phyloP scores from a whole-genome alignment of 2,329 filamentous ascomycete genomes.

The Paecilomyces formosus region DNA sequence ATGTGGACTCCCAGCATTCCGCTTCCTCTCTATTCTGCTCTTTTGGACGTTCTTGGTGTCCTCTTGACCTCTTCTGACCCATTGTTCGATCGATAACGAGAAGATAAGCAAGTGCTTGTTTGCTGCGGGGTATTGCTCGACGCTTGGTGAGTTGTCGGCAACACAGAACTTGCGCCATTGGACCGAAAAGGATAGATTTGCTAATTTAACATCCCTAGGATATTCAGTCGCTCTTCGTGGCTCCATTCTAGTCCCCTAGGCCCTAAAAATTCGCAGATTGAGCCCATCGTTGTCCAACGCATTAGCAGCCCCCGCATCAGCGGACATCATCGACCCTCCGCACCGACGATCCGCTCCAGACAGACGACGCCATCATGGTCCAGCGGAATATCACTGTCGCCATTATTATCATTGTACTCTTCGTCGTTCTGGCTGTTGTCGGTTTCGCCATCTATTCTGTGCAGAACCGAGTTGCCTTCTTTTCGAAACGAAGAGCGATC shows the following conservation, averaged over 20 bases:
- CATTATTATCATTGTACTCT: constrained; percentile 43
- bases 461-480: constrained; percentile 24
- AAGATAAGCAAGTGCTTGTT: background rate
- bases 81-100: background rate
- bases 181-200: background rate
- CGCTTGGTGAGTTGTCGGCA: background rate
- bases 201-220: background rate
- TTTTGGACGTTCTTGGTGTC: background rate
- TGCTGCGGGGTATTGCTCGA: background rate
- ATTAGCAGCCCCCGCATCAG: background rate
- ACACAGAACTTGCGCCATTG: background rate
- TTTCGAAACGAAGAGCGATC: constrained; percentile 16
- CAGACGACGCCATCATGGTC: constrained; percentile 24
- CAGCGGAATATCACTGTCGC: constrained; percentile 42
- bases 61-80: background rate
- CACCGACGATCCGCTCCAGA: background rate
- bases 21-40: background rate
- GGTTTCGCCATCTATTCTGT: constrained; percentile 31
- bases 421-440: constrained; percentile 37
- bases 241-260: background rate
- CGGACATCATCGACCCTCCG: background rate
- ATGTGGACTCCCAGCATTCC: background rate
- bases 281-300: background rate
- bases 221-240: background rate
- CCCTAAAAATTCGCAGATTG: background rate